Evolutionary conservation across 306 rosid species (phyloP).

Genomic region (Abrus pulchellus): DNA sequence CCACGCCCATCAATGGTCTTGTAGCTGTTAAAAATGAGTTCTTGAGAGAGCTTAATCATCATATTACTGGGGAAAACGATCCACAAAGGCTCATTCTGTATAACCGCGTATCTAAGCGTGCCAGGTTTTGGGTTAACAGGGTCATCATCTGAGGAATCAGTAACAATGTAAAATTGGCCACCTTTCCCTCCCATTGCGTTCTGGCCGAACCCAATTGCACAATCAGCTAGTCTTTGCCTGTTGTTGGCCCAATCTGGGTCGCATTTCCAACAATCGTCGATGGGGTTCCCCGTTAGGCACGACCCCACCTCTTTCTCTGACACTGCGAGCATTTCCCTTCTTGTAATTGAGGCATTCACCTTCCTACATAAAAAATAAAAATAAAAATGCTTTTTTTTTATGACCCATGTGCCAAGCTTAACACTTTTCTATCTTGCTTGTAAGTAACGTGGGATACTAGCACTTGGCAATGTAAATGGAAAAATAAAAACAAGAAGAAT

Average conservation of each 20-base stretch:
- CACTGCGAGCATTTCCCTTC: slow-evolving; percentile 74
- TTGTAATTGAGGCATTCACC: slow-evolving; percentile 78
- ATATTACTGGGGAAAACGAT: slow-evolving; percentile 82
- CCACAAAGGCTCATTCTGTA: slow-evolving; percentile 80
- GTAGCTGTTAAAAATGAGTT: slow-evolving; percentile 88
- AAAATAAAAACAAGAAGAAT: too few relatives aligned
- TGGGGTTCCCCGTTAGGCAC: slow-evolving; percentile 90
- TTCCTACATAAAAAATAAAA: slow-evolving; percentile 50
- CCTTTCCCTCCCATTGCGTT: slow-evolving; percentile 86
- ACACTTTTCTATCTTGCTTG: not conserved
- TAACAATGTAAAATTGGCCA: slow-evolving; percentile 84
- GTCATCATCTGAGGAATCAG: slow-evolving; percentile 80
- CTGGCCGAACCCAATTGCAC: slow-evolving; percentile 93
- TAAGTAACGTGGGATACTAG: too few relatives aligned
- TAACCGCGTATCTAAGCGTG: slow-evolving; percentile 78
- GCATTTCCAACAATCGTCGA: slow-evolving; percentile 98
- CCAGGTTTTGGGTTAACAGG: slow-evolving; percentile 89
- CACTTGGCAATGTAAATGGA: not conserved
- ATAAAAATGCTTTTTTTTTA: too few relatives aligned
- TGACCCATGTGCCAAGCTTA: not conserved
- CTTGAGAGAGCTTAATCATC: slow-evolving; percentile 84
- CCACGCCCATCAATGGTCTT: slow-evolving; percentile 97
- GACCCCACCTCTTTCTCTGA: slow-evolving; percentile 57
- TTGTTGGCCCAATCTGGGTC: slow-evolving; percentile 88
- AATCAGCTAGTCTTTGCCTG: slow-evolving; percentile 87